Conservation (phyloP, 1,284 basidiomycete genomes). For the Sporisorium exsertum region DNA sequence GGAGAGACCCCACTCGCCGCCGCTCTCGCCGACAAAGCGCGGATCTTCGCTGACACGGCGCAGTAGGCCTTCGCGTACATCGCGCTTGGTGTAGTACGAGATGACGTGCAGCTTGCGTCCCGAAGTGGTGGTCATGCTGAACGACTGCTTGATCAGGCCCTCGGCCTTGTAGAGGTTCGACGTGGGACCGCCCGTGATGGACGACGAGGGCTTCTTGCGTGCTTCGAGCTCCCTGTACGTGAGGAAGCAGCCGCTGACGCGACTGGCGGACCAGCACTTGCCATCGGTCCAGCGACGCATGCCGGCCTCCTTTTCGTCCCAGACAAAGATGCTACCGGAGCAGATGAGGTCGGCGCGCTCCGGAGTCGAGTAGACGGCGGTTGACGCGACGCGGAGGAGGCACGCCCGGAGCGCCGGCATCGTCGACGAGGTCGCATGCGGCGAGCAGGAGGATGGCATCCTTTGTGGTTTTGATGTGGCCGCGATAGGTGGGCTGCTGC, state of each 20-base stretch:
- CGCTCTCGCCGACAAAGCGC: constrained; percentile 59
- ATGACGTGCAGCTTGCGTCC: constrained; percentile 68
- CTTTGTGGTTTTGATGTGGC: constrained; percentile 65
- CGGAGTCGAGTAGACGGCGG: constrained; percentile 62
- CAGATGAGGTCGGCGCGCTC: constrained; percentile 64
- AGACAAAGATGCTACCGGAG: constrained; percentile 66
- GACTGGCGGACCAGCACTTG: constrained; percentile 72
- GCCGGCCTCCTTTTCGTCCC: constrained; percentile 68
- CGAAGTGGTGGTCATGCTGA: constrained; percentile 67
- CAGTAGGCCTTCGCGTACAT: constrained; percentile 59
- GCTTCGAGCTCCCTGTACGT: constrained; percentile 70
- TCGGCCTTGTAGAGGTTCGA: constrained; percentile 68
- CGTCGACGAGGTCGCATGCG: constrained; percentile 61
- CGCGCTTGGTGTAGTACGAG: constrained; percentile 67
- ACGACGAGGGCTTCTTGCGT: constrained; percentile 60
- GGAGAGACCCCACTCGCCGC: constrained; percentile 61
- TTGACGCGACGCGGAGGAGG: constrained; percentile 62
- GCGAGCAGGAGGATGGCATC: constrained; percentile 67
- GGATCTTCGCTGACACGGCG: constrained; percentile 66
- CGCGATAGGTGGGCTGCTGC: constrained; percentile 64
- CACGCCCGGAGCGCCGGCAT: constrained; percentile 26
- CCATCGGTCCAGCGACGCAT: constrained; percentile 73
- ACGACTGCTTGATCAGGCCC: constrained; percentile 68
- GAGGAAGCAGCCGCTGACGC: constrained; percentile 72
- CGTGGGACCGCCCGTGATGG: constrained; percentile 53